Conservation (phyloP, 306 rosid genomes). For the Betula pendula region DNA sequence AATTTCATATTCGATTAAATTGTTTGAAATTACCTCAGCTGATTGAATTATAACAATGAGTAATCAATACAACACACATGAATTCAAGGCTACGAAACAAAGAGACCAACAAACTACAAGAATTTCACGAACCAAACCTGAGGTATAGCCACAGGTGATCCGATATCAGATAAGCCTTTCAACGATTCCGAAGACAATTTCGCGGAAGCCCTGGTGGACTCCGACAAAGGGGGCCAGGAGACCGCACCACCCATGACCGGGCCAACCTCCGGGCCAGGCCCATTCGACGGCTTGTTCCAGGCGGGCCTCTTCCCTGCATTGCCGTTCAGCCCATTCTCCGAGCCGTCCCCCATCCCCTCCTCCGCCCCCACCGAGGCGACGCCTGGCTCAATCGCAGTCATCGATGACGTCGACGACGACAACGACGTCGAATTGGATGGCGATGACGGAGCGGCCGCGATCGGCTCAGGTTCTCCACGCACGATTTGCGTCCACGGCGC, state of each 20-base stretch:
- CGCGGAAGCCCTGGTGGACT: conserved; percentile 48
- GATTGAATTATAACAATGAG: neutral
- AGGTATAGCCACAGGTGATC: conserved; percentile 39
- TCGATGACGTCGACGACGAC: neutral
- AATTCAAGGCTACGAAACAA: neutral
- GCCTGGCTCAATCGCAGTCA: conserved; percentile 36
- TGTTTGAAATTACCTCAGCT: neutral
- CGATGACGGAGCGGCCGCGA: conserved; percentile 39
- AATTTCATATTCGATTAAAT: neutral
- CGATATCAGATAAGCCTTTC: conserved; percentile 52
- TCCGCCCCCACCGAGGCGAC: conserved; percentile 19
- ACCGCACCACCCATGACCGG: conserved; percentile 71
- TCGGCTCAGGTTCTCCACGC: conserved; percentile 59
- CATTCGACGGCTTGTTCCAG: conserved; percentile 75
- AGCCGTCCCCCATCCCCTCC: conserved; percentile 43
- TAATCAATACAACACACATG: neutral
- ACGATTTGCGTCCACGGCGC: conserved; percentile 64
- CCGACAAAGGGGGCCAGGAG: conserved; percentile 74
- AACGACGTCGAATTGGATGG: neutral
- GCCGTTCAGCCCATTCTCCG: conserved; percentile 37
- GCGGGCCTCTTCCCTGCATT: conserved; percentile 59
- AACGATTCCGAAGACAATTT: conserved; percentile 56
- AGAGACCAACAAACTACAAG: neutral
- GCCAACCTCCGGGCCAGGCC: conserved; percentile 44
- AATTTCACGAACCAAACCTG: conserved; percentile 56